Base-by-base conservation (phyloP, 1,139 yeast genomes). In the Taiozyma sp. region DNA sequence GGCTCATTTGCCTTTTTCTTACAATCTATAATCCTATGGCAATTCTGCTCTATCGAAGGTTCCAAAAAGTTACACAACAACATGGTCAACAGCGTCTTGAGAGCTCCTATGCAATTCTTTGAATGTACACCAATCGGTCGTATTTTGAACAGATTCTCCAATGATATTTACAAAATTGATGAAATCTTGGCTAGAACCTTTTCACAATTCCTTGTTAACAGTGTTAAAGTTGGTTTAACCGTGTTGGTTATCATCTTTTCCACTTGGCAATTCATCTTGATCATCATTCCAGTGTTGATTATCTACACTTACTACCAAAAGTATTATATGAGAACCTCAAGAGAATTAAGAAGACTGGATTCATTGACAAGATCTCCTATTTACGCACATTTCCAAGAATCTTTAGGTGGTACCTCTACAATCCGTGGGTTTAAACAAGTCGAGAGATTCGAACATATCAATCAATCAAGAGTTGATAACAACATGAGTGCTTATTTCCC, bases 61-160 rank as follows among this genome's bases (percentile, higher is more conserved):
- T 91, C 97, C 8, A 82, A 74, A 54, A 79, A 75, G 53, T 75
- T 93, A 54, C 99, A 93, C 67, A 79, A 83, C 56, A 69, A 72
- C 30, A 91, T 93, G 98, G 83, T 95, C 6, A 68, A 69, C 37
- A 75, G 90, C 54, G 96, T 93, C 14, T 71, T 93, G 55, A 77
- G 93, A 54, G 96, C 98, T 0, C 99, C 99, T 54, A 95, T 93
- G 99, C 79, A 90, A 40, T 93, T 95, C 67, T 93, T 95, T 64
- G 99, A 95, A 69, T 90, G 97, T 0, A 93, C 98, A 0, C 99
- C 99, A 47, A 80, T 93, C 56, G 99, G 99, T 39, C 81, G 99
- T 68, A 82, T 95, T 53, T 75, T 93, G 68, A 95, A 95, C 74
- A 77, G 99, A 66, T 93, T 93, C 66, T 89, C 98, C 8, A 90